These are phyloP conservation scores for Chlamydomonas reinhardtii DNA, from an alignment of 163 green algal genomes.

Conservation along the genomic window DNA sequence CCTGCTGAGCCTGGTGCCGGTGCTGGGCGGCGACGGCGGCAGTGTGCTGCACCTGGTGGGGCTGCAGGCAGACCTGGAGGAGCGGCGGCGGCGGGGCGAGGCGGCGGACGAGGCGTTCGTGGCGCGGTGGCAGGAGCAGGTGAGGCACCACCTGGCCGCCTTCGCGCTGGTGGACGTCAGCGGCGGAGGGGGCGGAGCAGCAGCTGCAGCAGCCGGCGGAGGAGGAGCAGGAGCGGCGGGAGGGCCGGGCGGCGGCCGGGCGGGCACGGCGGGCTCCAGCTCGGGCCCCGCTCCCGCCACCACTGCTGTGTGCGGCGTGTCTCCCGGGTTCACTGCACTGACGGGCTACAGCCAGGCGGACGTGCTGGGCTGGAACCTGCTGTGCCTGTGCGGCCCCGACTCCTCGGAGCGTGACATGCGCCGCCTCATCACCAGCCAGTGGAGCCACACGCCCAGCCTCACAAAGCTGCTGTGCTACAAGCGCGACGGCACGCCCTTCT, in stretches of 20 bases:
- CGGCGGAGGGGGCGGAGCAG: background rate
- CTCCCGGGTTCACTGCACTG: constrained; percentile 58
- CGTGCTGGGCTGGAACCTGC: constrained; percentile 55
- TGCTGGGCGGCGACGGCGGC: constrained; percentile 46
- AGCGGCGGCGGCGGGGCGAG: constrained; percentile 31
- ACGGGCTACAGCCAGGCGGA: constrained; percentile 64
- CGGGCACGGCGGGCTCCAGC: background rate
- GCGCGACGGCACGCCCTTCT: constrained; percentile 70
- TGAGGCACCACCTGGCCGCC: constrained; percentile 15
- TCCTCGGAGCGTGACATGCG: constrained; percentile 51
- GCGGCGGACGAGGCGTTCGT: constrained; percentile 37
- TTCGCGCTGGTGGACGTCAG: constrained; percentile 39
- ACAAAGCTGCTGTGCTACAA: constrained; percentile 68
- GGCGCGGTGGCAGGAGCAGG: constrained; percentile 41
- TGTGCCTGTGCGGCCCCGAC: constrained; percentile 52
- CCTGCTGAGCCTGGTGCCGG: constrained; percentile 49
- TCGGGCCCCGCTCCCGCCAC: background rate
- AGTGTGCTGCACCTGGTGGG: constrained; percentile 49
- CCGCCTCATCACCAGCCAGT: constrained; percentile 46
- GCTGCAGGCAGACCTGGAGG: constrained; percentile 55
- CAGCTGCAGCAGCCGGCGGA: background rate
- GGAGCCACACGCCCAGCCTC: background rate
- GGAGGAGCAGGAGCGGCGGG: background rate
- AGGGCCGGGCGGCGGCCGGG: no score
- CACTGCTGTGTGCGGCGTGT: constrained; percentile 52